Evolutionary conservation across 345 rosid species (phyloP).

Genomic region (Salix caprea): DNA sequence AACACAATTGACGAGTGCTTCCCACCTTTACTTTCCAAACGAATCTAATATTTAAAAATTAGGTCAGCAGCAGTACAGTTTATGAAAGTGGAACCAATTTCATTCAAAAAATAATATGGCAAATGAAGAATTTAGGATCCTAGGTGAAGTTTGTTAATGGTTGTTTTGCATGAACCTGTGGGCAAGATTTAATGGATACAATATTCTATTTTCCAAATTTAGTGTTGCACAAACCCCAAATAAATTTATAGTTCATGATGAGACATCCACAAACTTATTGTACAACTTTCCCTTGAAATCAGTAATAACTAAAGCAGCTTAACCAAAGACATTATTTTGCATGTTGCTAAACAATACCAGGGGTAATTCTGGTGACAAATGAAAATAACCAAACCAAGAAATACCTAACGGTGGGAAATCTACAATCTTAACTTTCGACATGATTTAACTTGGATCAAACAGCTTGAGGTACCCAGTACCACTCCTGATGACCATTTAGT

Average conservation of each 20-base stretch:
- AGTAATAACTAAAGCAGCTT: not conserved
- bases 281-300: not conserved
- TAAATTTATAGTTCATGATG: not conserved
- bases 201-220: not conserved
- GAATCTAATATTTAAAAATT: constrained; percentile 48
- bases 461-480: too few species aligned
- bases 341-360: not conserved
- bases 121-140: not conserved
- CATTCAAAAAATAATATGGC: not conserved
- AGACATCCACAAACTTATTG: not conserved
- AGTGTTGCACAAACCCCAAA: not conserved
- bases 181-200: not conserved
- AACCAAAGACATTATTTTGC: not conserved
- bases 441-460: not conserved
- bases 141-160: not conserved
- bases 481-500: too few species aligned
- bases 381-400: not conserved
- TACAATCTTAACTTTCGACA: not conserved
- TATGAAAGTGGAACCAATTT: not conserved
- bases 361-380: not conserved
- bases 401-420: not conserved
- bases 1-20: constrained; percentile 79
- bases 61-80: constrained; percentile 8
- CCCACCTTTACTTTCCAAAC: constrained; percentile 88
- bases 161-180: not conserved